Conservation (phyloP, 1,284 basidiomycete genomes). For the Apiotrichum gracile region DNA sequence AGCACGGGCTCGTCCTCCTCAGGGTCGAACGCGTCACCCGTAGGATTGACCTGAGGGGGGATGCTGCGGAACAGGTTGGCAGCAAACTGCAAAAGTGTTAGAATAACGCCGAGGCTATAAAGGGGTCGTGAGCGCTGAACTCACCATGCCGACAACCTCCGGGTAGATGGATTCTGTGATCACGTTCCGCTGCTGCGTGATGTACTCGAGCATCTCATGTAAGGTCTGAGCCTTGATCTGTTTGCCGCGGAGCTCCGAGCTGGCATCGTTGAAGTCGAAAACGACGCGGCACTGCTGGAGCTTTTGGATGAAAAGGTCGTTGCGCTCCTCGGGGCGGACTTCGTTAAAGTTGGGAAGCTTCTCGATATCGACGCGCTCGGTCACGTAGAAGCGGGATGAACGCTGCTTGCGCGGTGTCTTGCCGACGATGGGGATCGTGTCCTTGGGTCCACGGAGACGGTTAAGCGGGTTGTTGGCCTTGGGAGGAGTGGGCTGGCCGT, state of each 20-base stretch:
- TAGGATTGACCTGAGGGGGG: slow-evolving; percentile 97
- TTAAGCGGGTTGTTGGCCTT: slow-evolving; percentile 49
- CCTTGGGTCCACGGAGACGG: slow-evolving; percentile 58
- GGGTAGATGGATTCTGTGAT: slow-evolving; percentile 98
- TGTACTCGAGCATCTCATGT: slow-evolving; percentile 99
- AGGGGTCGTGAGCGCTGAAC: too few species aligned
- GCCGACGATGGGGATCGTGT: slow-evolving; percentile 88
- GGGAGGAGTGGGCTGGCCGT: slow-evolving; percentile 46
- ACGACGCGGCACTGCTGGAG: slow-evolving; percentile 92
- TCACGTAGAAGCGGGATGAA: slow-evolving; percentile 91
- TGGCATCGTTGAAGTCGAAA: slow-evolving; percentile 99
- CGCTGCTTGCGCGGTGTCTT: slow-evolving; percentile 94
- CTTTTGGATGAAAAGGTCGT: slow-evolving; percentile 90
- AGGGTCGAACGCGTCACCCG: slow-evolving; percentile 96
- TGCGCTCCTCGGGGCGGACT: slow-evolving; percentile 79
- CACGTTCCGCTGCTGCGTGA: slow-evolving; percentile 91
- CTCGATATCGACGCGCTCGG: slow-evolving; percentile 94
- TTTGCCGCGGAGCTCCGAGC: slow-evolving; percentile 90
- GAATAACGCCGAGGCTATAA: background rate
- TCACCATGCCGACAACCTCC: slow-evolving; percentile 95
- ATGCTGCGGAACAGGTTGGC: slow-evolving; percentile 98
- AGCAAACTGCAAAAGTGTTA: slow-evolving; percentile 67
- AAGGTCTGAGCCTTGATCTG: slow-evolving; percentile 97
- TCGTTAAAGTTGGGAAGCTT: slow-evolving; percentile 90
- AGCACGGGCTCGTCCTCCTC: slow-evolving; percentile 99